Percentiles rank a stretch among this genome's conserved stretches.
phyloP scores from a whole-genome alignment of 768 basidiomycete species.

The Exidia glandulosa region DNA sequence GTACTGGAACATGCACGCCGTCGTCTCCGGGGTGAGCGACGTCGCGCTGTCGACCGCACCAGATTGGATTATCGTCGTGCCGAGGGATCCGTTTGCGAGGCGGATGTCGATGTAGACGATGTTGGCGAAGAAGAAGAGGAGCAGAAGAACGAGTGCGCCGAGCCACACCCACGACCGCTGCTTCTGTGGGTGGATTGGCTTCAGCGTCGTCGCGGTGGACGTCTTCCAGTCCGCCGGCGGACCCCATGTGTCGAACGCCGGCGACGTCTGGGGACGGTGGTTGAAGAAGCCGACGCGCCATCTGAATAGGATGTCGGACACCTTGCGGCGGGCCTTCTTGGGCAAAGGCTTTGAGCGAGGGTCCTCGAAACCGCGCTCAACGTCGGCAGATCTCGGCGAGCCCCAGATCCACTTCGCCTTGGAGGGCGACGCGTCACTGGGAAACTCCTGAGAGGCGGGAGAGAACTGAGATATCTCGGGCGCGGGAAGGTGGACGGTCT shows the following conservation, averaged over 20 bases:
- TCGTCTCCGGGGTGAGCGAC: slow-evolving; percentile 28
- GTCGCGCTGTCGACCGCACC: slow-evolving; percentile 12
- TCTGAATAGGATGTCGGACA: background rate
- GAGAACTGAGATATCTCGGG: slow-evolving; percentile 31
- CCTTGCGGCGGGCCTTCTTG: slow-evolving; percentile 10
- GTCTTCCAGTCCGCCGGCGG: slow-evolving; percentile 6
- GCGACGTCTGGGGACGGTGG: slow-evolving; percentile 26
- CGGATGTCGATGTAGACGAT: slow-evolving; percentile 26
- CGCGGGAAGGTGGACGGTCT: background rate
- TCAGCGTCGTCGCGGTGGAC: slow-evolving; percentile 4
- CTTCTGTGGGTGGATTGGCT: slow-evolving; percentile 14
- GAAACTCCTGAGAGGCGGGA: slow-evolving; percentile 24
- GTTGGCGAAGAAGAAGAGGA: slow-evolving; percentile 35
- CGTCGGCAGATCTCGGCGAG: slow-evolving; percentile 13
- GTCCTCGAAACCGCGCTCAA: slow-evolving; percentile 15
- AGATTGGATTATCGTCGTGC: slow-evolving; percentile 8
- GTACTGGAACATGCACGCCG: slow-evolving; percentile 36
- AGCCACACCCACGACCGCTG: slow-evolving; percentile 18
- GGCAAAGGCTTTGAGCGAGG: slow-evolving; percentile 17
- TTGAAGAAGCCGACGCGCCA: background rate
- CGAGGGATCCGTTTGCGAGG: slow-evolving; percentile 14
- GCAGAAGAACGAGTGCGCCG: slow-evolving; percentile 24
- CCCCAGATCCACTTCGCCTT: slow-evolving; percentile 8
- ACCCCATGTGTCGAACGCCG: slow-evolving; percentile 27
- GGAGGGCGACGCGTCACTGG: slow-evolving; percentile 17